Percentiles rank a stretch among this genome's conserved stretches.
phyloP scores from a whole-genome alignment of 2,329 filamentous ascomycete genomes.

The Rutstroemia sydowiana region DNA sequence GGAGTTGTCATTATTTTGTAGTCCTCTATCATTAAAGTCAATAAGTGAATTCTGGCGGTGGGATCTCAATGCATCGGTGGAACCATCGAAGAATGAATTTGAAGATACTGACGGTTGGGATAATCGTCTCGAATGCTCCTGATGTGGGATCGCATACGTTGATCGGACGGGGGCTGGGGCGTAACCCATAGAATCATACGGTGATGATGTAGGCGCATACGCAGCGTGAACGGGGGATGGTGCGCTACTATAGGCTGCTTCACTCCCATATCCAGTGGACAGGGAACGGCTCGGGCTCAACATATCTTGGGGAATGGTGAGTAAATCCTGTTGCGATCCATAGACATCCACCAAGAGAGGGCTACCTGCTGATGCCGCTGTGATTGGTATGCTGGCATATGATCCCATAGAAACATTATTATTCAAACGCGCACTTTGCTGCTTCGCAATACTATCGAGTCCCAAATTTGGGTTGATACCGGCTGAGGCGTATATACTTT shows the following conservation, averaged over 20 bases:
- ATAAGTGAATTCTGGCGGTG: constrained; percentile 54
- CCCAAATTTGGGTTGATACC: constrained; percentile 50
- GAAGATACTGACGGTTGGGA: constrained; percentile 76
- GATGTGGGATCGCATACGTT: constrained; percentile 47
- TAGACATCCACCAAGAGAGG: constrained; percentile 49
- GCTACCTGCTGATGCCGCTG: constrained; percentile 66
- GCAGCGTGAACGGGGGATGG: constrained; percentile 39
- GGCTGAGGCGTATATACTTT: constrained; percentile 54
- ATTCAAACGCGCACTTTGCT: constrained; percentile 51
- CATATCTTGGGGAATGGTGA: constrained; percentile 68
- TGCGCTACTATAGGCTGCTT: constrained; percentile 59
- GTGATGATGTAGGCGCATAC: constrained; percentile 40
- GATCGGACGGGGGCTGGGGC: constrained; percentile 54
- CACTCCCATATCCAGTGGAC: constrained; percentile 58
- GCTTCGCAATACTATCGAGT: constrained; percentile 50
- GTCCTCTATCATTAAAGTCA: constrained; percentile 55
- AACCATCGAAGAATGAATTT: constrained; percentile 36
- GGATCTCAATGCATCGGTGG: constrained; percentile 23
- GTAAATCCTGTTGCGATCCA: constrained; percentile 56
- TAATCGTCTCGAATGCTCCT: constrained; percentile 56
- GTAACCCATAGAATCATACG: constrained; percentile 74
- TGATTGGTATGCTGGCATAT: constrained; percentile 64
- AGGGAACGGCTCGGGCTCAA: constrained; percentile 53
- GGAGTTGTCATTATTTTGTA: constrained; percentile 45
- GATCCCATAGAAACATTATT: constrained; percentile 56